Base-by-base conservation (phyloP, 768 basidiomycete genomes). In the Podaxis carcinomalis region DNA sequence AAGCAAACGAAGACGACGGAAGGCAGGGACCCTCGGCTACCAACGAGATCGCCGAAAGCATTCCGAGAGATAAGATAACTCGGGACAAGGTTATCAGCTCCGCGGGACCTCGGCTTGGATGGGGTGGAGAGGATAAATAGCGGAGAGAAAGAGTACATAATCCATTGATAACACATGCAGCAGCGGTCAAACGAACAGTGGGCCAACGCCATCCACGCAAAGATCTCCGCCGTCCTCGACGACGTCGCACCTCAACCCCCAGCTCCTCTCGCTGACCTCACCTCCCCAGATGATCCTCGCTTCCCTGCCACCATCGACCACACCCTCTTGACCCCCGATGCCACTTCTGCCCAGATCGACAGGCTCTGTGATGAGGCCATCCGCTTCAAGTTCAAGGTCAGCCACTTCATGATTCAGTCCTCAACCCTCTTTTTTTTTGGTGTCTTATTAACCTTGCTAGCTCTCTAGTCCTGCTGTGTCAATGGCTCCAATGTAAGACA, bases 271-370 rank as follows among this genome's bases (percentile, higher is more conserved):
- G 63, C 70, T 9, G 60, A 67, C 19, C 68, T 70, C 42, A 58
- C 63, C 1, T 64, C 68, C 14, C 66, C 75, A 23, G 62, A 62
- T 56, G 69, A 76, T 49, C 64, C 68, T 14, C 64, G 65, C 37
- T 75, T 82, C 46, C 73, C 80, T 1, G 69, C 67, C 4, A 66
- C 72, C 11, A 78, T 83, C 59, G 81, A 83, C 64, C 81, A 83
- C 61, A 82, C 82, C 0, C 70, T 83, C 35, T 72, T 83, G 32
- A 82, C 80, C 59, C 80, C 78, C 7, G 80, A 82, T 53, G 79
- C 80, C 10, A 81, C 80, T 9, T 62, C 73, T 19, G 68, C 68
- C 25, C 78, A 82, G 61, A 77, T 82, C 56, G 76, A 80, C 64
- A 65, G 69, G 19, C 75, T 83, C 1, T 83, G 81, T 61, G 76